phyloP scores from a whole-genome alignment of 345 rosid genomes.

The Gossypium arboreum region DNA sequence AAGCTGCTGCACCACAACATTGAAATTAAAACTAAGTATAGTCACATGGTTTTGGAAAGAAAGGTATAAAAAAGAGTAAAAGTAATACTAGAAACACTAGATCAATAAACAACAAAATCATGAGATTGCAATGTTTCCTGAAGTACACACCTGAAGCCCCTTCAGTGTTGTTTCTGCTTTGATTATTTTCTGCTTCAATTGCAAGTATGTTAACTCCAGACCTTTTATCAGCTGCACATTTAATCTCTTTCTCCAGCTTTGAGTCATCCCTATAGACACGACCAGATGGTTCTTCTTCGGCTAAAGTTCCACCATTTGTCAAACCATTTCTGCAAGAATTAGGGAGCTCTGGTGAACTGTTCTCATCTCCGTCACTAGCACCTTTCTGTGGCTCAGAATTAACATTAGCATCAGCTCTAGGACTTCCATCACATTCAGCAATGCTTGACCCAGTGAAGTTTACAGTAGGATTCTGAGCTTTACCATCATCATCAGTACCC shows the following conservation, averaged over 20 bases:
- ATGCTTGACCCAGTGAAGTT: slow-evolving; percentile 39
- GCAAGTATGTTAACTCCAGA: slow-evolving; percentile 33
- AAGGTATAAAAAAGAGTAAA: background rate
- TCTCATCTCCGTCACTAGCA: slow-evolving; percentile 41
- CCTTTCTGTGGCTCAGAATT: slow-evolving; percentile 26
- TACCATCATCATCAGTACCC: slow-evolving; percentile 43
- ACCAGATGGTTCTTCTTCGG: slow-evolving; percentile 43
- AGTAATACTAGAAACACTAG: background rate
- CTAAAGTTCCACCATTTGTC: slow-evolving; percentile 47
- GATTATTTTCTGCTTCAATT: slow-evolving; percentile 43
- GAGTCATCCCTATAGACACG: slow-evolving; percentile 36
- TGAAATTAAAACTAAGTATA: slow-evolving; percentile 15
- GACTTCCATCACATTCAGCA: slow-evolving; percentile 50
- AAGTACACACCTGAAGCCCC: slow-evolving; percentile 43
- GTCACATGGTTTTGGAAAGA: background rate
- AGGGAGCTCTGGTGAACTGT: slow-evolving; percentile 36
- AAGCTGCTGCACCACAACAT: slow-evolving; percentile 41
- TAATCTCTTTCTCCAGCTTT: slow-evolving; percentile 46
- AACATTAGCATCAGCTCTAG: slow-evolving; percentile 29
- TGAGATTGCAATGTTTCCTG: background rate
- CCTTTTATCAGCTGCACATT: slow-evolving; percentile 39
- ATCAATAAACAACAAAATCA: slow-evolving; percentile 5
- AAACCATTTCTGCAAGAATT: slow-evolving; percentile 35
- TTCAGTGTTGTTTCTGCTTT: slow-evolving; percentile 35
- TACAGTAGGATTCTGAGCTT: slow-evolving; percentile 26